Evolutionary conservation across 2,329 filamentous ascomycete genomes (phyloP).

Genomic region (Trichoderma endophyticum): DNA sequence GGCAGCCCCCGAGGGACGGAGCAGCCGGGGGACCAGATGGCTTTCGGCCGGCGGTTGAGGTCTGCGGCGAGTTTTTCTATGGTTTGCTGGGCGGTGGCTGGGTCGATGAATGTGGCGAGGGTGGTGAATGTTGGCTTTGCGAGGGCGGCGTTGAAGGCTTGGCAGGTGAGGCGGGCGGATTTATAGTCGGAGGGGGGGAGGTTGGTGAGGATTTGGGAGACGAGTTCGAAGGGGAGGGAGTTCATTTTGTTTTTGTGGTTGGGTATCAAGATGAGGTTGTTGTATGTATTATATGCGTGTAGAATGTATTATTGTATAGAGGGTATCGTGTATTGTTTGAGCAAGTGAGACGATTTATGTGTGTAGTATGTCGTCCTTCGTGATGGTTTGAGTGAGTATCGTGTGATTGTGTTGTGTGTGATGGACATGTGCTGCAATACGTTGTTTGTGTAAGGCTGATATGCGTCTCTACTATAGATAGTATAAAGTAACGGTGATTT

Average conservation of each 20-base stretch:
- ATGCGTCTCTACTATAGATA: neutral
- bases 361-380: neutral
- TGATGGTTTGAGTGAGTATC: neutral
- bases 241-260: slow-evolving; percentile 26
- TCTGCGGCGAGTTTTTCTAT: slow-evolving; percentile 25
- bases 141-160: slow-evolving; percentile 33
- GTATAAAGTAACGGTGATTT: neutral
- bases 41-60: slow-evolving; percentile 24
- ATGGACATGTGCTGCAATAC: neutral
- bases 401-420: neutral
- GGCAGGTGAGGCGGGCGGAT: slow-evolving; percentile 32
- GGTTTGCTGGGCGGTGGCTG: slow-evolving; percentile 25
- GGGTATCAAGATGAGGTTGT: neutral
- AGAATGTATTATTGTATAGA: neutral
- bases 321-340: neutral
- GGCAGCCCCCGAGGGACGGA: slow-evolving; percentile 30
- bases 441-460: neutral
- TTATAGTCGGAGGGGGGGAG: slow-evolving; percentile 26
- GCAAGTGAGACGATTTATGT: neutral
- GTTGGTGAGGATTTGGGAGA: slow-evolving; percentile 29
- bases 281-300: neutral
- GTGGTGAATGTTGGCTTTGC: slow-evolving; percentile 27
- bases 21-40: slow-evolving; percentile 38
- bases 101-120: slow-evolving; percentile 33
- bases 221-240: slow-evolving; percentile 31